Base-by-base conservation (phyloP, 331 rosid genomes). In the Quercus lobata region DNA sequence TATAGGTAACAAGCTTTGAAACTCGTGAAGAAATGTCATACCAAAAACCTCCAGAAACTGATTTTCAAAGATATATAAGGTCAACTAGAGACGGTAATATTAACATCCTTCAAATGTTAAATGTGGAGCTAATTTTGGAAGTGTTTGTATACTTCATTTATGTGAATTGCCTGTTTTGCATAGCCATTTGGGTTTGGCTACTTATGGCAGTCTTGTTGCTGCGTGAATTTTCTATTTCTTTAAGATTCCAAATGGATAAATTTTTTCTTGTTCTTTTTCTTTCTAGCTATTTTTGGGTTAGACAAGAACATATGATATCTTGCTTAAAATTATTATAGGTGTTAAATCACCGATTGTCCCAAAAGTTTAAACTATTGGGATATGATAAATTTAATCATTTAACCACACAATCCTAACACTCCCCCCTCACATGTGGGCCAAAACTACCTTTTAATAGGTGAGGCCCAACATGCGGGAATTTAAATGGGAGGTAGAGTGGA, bases 61-160 rank as follows among this genome's bases (percentile, higher is more conserved):
- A 92, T 58, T 89, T 95, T 73, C 97, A 95, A 78, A 88, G 87
- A 91, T 95, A 87, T 80, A 91, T 95, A 75, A 85, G 97, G 83
- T 92, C 97, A 55, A 84, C 94, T 80, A 66, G 83, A 61, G 71
- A 88, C 81, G 99, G 99, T 95, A 90, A 87, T 82, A 29, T 44
- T 30, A 32, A 75, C 58, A 24, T 81, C 80, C 73, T 35, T 78
- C 79, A 76, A 75, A 53, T 75, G 27, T 57, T 71, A 65, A 69
- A 71, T 34, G 8, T 66, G 46, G 7, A 7, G 53, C 72, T 34
- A 35, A 30, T 60, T 60, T 60, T 49, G 15, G 15, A 61, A 25
- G 5, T 15, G 7, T 11, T 1, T 27, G n/a, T 19, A 8, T 32
- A 34, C 41, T 68, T 2, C 69, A 15, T 68, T 1, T 5, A 18